Base-by-base conservation (phyloP, 306 rosid genomes). In the Medicago arabica region DNA sequence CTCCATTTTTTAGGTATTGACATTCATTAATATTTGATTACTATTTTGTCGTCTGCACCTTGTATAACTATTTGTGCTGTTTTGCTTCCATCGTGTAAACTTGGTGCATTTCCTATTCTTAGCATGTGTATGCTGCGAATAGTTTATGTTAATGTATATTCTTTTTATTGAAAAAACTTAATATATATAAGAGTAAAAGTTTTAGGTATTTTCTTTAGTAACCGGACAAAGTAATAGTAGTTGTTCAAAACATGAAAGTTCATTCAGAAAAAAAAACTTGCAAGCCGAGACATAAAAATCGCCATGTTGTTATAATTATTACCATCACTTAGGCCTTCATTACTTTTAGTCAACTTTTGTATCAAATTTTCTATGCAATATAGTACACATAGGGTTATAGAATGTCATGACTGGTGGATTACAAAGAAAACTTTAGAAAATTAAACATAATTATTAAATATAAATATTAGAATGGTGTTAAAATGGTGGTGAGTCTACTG, bases 331-430 rank as follows among this genome's bases (percentile, higher is more conserved):
- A 41, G 72, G 50, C 44, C 9, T 15, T 40, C 36, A 4, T 80
- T 43, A 34, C 47, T 19, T 36, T 36, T 31, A 31, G 86, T 85
- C 85, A 83, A 81, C 85, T 72, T 36, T 58, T 60, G 55, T 4
- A 69, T 57, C 31, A 9, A 18, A 8, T 18, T 54, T 54, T 54
- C 61, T 54, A 54, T 12, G 61, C 5, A 54, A 54, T 18, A 54
- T 54, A 54, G 46, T 49, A 11, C 6, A 69, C 36, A 41, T 31
- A 14, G 34, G 25, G 8, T 53, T 51, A 53, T 51, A 71, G 69
- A 79, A 71, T 76, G 68, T 80, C 72, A 69, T 78, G 65, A 12
- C 50, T 44, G 57, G 41, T 58, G 5, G 53, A 75, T 43, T 69
- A 74, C 67, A 9, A 55, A 18, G 61, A 28, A 54, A 70, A 67